Evolutionary conservation across 106 monocot genomes (phyloP), one percentile per base, ranked within the genome.

Genomic region (Apostasia ramifera): DNA sequence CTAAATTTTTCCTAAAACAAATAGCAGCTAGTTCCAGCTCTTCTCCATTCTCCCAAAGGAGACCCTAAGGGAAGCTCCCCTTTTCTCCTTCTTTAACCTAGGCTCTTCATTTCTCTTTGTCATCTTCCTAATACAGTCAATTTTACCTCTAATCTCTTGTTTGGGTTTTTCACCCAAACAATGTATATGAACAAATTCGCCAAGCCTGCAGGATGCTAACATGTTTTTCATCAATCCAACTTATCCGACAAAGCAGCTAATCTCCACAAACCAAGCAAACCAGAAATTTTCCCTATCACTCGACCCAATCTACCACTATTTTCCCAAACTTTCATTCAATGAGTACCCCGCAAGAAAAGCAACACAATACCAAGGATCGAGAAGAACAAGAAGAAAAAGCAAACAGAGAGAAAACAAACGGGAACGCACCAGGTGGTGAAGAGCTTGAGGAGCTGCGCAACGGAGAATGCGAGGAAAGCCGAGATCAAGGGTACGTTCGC

Each of bases 391-490:
- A 61, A 10, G 6, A 1, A 13, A 63, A 5, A 1, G 7, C n/a
- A 45, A 10, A 7, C 4, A 47, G 4, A 15, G 14, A 63, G 1
- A 46, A 63, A 63, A 63, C 13, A n/a, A 63, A 45, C 46, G 37
- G 15, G 15, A 48, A 48, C 70, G 71, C 42, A 86, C 86, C 86
- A 86, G 49, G 73, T 79, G 42, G 86, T 86, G 70, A 86, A 82
- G 73, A 86, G 40, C 68, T 86, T 86, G 57, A 86, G 86, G 67
- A 86, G 77, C 48, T 86, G 86, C 48, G 86, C 86, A 37, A 80
- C 62, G 39, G 77, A 76, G 53, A 82, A 86, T 41, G 86, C 86
- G 66, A 86, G 76, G 53, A 79, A 67, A 13, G 86, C 79, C 53
- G 86, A 79, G 48, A 82, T 50, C 53, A 86, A 77, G 41, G 86